Base-by-base conservation (phyloP, 176 grass and related monocot species). In the Oryza meridionalis region DNA sequence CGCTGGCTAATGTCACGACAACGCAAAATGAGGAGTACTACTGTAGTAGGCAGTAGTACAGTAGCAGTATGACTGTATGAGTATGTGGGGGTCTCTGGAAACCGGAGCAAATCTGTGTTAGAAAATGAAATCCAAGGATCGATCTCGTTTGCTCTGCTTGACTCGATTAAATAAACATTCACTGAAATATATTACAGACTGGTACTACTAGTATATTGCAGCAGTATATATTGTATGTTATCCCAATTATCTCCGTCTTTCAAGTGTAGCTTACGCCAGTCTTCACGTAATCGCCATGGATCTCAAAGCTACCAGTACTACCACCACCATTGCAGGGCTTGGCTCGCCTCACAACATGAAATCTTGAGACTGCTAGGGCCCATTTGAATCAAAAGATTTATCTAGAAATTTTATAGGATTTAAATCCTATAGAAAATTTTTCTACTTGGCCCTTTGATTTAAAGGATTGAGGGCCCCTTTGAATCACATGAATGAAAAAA, bases 191-290 rank as follows among this genome's bases (percentile, higher is more conserved):
- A 40, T 40, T 33, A 21, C 5, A 37, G 42, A 61, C 6, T 9
- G 9, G 21, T 1, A 37, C 35, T 37, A 61, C 2, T 55, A 61
- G 55, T 2, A 61, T 61, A 55, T 2, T 71, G 17, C 8, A 7
- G 38, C 38, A 40, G 38, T 40, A 64, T 3, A 35, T 65, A 72
- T 61, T 44, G 21, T 70, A 83, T 73, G 73, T 45, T 70, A 77
- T 66, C 84, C 40, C n/a, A 8, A 66, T 40, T 69, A 2, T 73
- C 27, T 44, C 7, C 6, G 8, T 3, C 12, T 46, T 45, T 22
- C n/a, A 2, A 55, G 55, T 67, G 31, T 15, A 32, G 69, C 58
- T 65, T 9, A 86, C 69, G 55, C 59, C 70, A 80, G 22, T 69
- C 25, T 22, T 22, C 21, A 14, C 19, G 9, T 26, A 19, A 17